Conservation (phyloP, 192 early-diverging fungal species). For the Helicostylum pulchrum region DNA sequence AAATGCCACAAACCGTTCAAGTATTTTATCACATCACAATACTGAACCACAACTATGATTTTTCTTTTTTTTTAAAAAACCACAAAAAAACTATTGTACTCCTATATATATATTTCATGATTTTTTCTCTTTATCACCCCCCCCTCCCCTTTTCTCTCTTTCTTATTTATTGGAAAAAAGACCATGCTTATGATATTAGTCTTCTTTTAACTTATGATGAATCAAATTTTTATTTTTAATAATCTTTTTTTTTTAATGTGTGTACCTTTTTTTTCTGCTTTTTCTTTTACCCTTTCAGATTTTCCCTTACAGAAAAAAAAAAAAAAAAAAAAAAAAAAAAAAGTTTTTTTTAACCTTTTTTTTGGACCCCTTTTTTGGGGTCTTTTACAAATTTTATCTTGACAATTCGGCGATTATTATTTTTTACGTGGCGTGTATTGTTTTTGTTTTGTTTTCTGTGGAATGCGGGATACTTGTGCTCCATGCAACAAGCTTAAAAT, state of each 20-base stretch:
- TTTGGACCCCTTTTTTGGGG: no score
- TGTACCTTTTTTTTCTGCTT: conserved; percentile 3
- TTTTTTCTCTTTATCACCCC: no score
- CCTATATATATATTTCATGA: neutral
- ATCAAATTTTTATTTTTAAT: conserved; percentile 1
- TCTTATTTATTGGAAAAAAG: neutral
- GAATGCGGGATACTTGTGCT: no score
- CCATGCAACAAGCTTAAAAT: no score
- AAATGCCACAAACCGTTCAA: neutral
- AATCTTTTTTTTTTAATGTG: neutral
- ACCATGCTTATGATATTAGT: no score
- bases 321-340: neutral
- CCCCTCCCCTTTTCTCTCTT: neutral
- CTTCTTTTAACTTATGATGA: neutral
- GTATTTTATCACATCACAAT: neutral
- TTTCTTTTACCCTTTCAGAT: neutral
- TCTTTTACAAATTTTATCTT: no score
- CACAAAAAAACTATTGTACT: neutral
- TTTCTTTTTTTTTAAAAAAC: neutral
- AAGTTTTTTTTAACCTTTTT: neutral
- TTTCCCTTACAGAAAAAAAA: neutral
- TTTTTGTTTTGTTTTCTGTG: no score
- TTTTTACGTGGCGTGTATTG: no score
- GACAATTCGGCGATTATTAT: no score
- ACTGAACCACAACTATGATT: neutral